Evolutionary conservation across 495 filamentous ascomycete genomes (phyloP).

Genomic region (Penicillium bialowiezense): DNA sequence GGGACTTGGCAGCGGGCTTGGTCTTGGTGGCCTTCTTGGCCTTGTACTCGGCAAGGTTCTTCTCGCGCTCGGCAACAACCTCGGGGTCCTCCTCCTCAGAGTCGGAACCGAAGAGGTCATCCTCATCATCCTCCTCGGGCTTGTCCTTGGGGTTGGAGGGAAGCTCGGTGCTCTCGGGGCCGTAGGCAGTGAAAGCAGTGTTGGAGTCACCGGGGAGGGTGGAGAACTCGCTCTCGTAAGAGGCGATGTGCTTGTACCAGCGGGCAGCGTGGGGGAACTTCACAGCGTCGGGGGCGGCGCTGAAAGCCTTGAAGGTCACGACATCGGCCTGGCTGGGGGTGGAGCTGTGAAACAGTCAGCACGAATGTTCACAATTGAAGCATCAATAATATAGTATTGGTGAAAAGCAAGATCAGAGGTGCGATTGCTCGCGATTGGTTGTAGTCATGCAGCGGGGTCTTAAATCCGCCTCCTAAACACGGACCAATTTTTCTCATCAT

Average conservation of each 20-base stretch:
- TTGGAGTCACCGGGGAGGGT: slow-evolving; percentile 88
- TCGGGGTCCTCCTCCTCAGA: slow-evolving; percentile 89
- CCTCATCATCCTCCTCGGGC: slow-evolving; percentile 66
- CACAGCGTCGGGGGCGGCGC: slow-evolving; percentile 64
- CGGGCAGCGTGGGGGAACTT: slow-evolving; percentile 93
- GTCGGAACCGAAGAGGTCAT: slow-evolving; percentile 86
- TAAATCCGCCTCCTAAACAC: slow-evolving; percentile 99
- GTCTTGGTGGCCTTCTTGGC: slow-evolving; percentile 93
- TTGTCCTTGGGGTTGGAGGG: slow-evolving; percentile 85
- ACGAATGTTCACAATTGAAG: slow-evolving; percentile 5
- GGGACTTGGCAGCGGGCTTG: slow-evolving; percentile 90
- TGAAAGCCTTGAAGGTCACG: slow-evolving; percentile 86
- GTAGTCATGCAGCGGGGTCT: slow-evolving; percentile 92
- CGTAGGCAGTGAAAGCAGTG: slow-evolving; percentile 83
- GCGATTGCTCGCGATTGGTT: slow-evolving; percentile 73
- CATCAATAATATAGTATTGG: slow-evolving; percentile 7
- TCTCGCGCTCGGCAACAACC: slow-evolving; percentile 76
- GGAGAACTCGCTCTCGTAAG: slow-evolving; percentile 86
- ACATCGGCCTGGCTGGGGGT: slow-evolving; percentile 92
- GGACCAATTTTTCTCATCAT: slow-evolving; percentile 98
- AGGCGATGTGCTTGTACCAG: slow-evolving; percentile 98
- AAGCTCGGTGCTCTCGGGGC: slow-evolving; percentile 73
- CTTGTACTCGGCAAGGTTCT: slow-evolving; percentile 87
- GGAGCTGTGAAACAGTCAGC: slow-evolving; percentile 57
- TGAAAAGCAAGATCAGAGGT: slow-evolving; percentile 64